A percentile compares a stretch with the other conserved stretches of the same genome.
These are phyloP conservation scores for Chrysanthemum seticuspe DNA, from an alignment of 129 eudicot species.

Conservation along the genomic window DNA sequence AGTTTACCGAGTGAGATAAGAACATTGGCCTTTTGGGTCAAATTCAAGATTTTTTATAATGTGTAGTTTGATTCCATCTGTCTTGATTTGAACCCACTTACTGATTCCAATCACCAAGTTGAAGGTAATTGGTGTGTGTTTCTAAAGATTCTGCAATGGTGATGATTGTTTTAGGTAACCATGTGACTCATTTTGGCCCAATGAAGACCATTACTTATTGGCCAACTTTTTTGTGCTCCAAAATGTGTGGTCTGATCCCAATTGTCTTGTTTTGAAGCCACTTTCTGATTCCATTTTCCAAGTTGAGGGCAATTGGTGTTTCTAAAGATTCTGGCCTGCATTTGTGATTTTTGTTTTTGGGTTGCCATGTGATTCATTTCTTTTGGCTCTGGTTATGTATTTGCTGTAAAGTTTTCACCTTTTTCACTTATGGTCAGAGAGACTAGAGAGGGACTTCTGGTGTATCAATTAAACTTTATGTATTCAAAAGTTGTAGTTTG, in stretches of 20 bases:
- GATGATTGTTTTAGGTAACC: background rate
- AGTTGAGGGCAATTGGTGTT: constrained; percentile 24
- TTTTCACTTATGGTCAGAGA: constrained; percentile 8
- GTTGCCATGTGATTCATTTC: constrained; percentile 32
- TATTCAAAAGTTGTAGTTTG: background rate
- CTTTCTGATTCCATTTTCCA: constrained; percentile 26
- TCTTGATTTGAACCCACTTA: constrained; percentile 20
- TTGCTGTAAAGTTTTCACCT: constrained; percentile 37
- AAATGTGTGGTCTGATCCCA: constrained; percentile 17
- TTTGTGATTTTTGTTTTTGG: constrained; percentile 22
- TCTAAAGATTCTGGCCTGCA: constrained; percentile 9
- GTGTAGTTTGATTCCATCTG: constrained; percentile 18
- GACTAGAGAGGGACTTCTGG: constrained; percentile 17
- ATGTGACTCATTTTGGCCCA: constrained; percentile 11
- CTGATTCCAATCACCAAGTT: constrained; percentile 24
- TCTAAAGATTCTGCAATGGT: background rate
- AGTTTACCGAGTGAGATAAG: constrained; percentile 19
- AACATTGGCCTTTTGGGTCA: constrained; percentile 19
- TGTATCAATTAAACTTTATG: constrained; percentile 25
- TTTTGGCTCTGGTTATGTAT: constrained; percentile 23
- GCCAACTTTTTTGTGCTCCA: constrained; percentile 8
- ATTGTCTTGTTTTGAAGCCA: constrained; percentile 18
- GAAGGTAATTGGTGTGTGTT: constrained; percentile 4
- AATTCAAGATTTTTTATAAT: background rate
- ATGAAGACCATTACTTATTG: constrained; percentile 21